phyloP scores from a whole-genome alignment of 805 yeast species.

The Metschnikowia cubensis region DNA sequence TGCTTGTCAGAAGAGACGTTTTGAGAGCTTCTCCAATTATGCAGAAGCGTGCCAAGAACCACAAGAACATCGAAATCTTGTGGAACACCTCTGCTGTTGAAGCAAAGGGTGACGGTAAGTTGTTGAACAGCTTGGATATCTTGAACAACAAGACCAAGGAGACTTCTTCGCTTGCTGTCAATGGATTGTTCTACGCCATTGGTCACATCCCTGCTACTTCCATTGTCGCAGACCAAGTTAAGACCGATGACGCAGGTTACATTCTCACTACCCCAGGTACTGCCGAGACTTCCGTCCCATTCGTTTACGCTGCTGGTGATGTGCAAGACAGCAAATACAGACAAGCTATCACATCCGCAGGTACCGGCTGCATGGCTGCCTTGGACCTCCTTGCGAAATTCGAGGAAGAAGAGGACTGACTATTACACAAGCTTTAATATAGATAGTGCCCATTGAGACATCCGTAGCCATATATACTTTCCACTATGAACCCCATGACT shows the following conservation, averaged over 20 bases:
- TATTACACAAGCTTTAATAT: constrained; percentile 6
- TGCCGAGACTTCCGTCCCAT: constrained; percentile 77
- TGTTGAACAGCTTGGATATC: constrained; percentile 60
- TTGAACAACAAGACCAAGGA: constrained; percentile 71
- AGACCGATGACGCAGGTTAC: constrained; percentile 85
- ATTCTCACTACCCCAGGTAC: constrained; percentile 87
- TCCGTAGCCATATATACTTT: not conserved
- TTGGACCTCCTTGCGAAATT: constrained; percentile 57
- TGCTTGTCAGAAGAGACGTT: constrained; percentile 90
- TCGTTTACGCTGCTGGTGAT: constrained; percentile 98
- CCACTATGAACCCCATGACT: not conserved
- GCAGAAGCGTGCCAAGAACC: constrained; percentile 85
- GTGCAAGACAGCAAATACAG: constrained; percentile 96
- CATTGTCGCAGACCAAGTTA: constrained; percentile 71
- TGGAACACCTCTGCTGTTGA: constrained; percentile 82
- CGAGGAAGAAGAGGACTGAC: constrained; percentile 21
- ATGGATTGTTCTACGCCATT: constrained; percentile 95
- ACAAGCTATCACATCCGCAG: constrained; percentile 99
- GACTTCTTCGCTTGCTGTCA: constrained; percentile 65
- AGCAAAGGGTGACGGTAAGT: constrained; percentile 92
- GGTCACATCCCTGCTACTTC: constrained; percentile 96
- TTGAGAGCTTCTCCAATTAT: constrained; percentile 94
- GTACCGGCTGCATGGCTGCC: constrained; percentile 99
- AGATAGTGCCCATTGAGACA: not conserved
- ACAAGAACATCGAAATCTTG: constrained; percentile 86